These are phyloP conservation scores for Rhododendron griersonianum DNA, from an alignment of 148 eudicot genomes.

Conservation along the genomic window DNA sequence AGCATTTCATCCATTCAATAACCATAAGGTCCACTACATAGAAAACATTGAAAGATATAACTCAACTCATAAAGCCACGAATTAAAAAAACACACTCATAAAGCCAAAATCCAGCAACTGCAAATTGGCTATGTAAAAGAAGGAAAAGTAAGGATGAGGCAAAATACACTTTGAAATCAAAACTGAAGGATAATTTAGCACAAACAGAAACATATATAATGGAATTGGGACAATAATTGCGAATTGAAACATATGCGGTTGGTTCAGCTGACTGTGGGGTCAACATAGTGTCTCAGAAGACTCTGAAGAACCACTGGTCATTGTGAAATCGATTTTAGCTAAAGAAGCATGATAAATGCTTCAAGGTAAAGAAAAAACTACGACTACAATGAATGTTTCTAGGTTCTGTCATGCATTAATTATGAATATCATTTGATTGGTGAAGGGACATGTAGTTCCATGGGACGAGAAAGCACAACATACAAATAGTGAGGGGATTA, in stretches of 20 bases:
- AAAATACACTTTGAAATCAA: neutral
- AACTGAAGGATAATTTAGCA: neutral
- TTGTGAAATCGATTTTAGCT: neutral
- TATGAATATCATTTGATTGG: neutral
- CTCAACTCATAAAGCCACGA: no score
- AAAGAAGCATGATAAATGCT: neutral
- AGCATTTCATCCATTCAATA: neutral
- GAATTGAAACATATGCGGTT: neutral
- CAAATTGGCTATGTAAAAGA: neutral
- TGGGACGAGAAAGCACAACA: neutral
- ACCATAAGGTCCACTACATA: neutral
- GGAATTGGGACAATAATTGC: neutral
- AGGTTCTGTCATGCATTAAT: neutral
- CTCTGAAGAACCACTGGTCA: neutral
- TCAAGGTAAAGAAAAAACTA: no score
- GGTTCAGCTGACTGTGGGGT: neutral
- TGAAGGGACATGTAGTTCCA: neutral
- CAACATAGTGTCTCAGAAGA: neutral
- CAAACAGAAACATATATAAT: neutral
- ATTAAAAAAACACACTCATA: neutral
- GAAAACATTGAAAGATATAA: neutral
- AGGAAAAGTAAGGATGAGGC: neutral
- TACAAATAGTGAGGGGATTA: neutral
- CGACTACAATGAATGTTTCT: no score
- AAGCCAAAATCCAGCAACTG: neutral